These are phyloP conservation scores for Narthecium ossifragum DNA, from an alignment of 106 monocot genomes.

Conservation along the genomic window DNA sequence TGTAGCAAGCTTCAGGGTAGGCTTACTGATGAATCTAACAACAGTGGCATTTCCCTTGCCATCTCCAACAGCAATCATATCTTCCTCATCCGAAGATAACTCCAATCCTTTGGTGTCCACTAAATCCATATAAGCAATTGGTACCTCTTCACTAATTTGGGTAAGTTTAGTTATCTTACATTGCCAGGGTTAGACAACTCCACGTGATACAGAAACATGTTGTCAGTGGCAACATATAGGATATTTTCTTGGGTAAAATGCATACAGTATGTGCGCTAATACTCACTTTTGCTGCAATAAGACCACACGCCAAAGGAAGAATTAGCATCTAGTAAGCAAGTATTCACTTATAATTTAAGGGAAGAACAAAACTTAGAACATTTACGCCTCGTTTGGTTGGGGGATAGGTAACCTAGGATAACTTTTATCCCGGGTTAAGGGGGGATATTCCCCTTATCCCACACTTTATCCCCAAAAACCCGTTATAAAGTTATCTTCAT, in stretches of 20 bases:
- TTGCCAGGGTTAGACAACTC: constrained; percentile 31
- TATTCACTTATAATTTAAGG: no score
- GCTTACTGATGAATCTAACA: constrained; percentile 20
- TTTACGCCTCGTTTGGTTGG: no score
- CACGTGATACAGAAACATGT: constrained; percentile 67
- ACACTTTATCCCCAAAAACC: no score
- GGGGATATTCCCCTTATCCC: no score
- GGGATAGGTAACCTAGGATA: no score
- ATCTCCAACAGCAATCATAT: constrained; percentile 82
- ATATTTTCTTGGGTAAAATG: constrained; percentile 46
- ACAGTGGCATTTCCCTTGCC: constrained; percentile 85
- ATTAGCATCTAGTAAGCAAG: not conserved
- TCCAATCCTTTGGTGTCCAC: constrained; percentile 21
- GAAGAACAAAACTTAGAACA: no score
- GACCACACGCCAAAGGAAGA: constrained; percentile 1
- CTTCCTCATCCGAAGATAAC: constrained; percentile 29
- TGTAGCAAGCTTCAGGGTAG: constrained; percentile 20
- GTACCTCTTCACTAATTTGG: constrained; percentile 42
- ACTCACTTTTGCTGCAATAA: constrained; percentile 92
- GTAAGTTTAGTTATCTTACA: constrained; percentile 64
- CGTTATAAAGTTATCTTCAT: no score
- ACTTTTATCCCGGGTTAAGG: no score
- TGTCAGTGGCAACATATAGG: constrained; percentile 90
- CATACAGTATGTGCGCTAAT: constrained; percentile 78
- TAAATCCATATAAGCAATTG: constrained; percentile 89